These are phyloP conservation scores for Oryza punctata DNA, from an alignment of 176 grass and related monocot genomes.

Conservation along the genomic window DNA sequence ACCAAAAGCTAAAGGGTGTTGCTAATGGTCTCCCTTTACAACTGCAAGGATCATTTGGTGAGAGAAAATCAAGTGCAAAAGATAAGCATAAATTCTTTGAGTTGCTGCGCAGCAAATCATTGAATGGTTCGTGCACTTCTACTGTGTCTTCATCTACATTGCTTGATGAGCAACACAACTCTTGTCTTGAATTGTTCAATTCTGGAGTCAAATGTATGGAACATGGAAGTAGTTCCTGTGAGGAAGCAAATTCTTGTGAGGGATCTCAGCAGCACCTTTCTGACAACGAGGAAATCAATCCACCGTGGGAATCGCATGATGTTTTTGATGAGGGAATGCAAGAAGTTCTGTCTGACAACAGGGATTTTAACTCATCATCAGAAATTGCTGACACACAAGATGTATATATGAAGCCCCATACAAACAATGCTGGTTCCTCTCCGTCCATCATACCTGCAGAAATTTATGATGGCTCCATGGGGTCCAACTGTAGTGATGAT, in stretches of 20 bases:
- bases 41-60: slow-evolving; percentile 50
- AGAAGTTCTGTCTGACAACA: slow-evolving; percentile 29
- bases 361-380: slow-evolving; percentile 21
- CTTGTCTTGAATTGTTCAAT: slow-evolving; percentile 41
- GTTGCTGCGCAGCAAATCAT: slow-evolving; percentile 57
- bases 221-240: slow-evolving; percentile 44
- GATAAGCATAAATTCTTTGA: slow-evolving; percentile 69
- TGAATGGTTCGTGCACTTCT: slow-evolving; percentile 47
- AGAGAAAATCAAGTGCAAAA: slow-evolving; percentile 67
- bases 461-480: slow-evolving; percentile 25
- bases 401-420: slow-evolving; percentile 20
- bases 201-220: slow-evolving; percentile 40
- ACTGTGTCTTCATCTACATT: slow-evolving; percentile 45
- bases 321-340: slow-evolving; percentile 37
- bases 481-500: slow-evolving; percentile 1
- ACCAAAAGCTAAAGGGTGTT: slow-evolving; percentile 47
- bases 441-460: slow-evolving; percentile 11
- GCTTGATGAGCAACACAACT: slow-evolving; percentile 44
- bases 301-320: slow-evolving; percentile 21
- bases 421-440: slow-evolving; percentile 20
- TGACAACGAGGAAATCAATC: slow-evolving; percentile 55
- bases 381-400: slow-evolving; percentile 22
- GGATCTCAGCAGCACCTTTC: slow-evolving; percentile 44
- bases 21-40: slow-evolving; percentile 41
- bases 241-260: slow-evolving; percentile 47